Evolutionary conservation across 2,329 filamentous ascomycete genomes (phyloP).

Genomic region (Pestalotiopsis sp.): DNA sequence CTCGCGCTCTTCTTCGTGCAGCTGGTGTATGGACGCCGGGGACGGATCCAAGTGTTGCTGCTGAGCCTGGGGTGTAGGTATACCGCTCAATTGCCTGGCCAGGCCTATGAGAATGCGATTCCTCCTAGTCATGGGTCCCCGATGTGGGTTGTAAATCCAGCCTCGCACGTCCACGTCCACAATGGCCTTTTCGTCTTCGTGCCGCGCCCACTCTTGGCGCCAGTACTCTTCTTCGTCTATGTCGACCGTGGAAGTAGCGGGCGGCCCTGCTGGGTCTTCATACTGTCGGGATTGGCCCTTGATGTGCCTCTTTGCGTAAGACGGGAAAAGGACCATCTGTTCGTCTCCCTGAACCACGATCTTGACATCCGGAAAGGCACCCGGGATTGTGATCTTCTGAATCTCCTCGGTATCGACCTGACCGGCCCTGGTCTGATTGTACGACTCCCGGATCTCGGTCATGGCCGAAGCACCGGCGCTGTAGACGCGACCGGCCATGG

Average conservation of each 20-base stretch:
- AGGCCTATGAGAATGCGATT: constrained; percentile 86
- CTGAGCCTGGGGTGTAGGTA: constrained; percentile 67
- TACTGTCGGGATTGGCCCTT: constrained; percentile 40
- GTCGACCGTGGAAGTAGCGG: constrained; percentile 41
- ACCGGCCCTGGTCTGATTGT: constrained; percentile 53
- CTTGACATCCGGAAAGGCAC: constrained; percentile 82
- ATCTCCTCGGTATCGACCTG: constrained; percentile 35
- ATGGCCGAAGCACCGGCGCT: constrained; percentile 58
- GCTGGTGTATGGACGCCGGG: constrained; percentile 37
- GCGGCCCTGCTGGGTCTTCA: constrained; percentile 36
- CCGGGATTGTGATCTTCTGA: constrained; percentile 61
- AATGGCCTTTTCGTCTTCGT: constrained; percentile 81
- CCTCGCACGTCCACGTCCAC: constrained; percentile 94
- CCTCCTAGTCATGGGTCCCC: constrained; percentile 81
- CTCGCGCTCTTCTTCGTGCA: constrained; percentile 53
- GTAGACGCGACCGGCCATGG: constrained; percentile 61
- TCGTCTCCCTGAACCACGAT: constrained; percentile 80
- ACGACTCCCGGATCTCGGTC: constrained; percentile 62
- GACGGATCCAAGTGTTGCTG: constrained; percentile 27
- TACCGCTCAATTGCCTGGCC: constrained; percentile 83
- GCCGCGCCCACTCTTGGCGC: constrained; percentile 76
- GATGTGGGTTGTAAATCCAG: constrained; percentile 90
- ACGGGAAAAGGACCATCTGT: constrained; percentile 94
- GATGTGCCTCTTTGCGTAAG: constrained; percentile 79
- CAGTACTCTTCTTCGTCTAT: constrained; percentile 73